A percentile compares a stretch with the other conserved stretches of the same genome.
Evolutionary conservation across 2,329 filamentous ascomycete genomes (phyloP).

Genomic region (Fonsecaea pugnacius): DNA sequence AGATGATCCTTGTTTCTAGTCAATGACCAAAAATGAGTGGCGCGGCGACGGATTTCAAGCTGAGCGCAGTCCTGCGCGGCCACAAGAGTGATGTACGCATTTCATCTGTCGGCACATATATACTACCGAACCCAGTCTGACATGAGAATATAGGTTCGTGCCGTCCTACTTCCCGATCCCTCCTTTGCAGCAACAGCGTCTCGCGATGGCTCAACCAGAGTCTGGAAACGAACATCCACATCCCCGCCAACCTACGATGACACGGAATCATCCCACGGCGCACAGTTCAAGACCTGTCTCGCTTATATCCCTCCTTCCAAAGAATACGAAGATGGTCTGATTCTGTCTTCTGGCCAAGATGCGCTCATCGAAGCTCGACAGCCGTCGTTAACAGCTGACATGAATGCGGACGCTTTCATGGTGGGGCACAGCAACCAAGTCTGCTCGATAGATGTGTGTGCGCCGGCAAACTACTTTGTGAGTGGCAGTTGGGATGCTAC

Average conservation of each 20-base stretch:
- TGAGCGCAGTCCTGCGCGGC: constrained; percentile 84
- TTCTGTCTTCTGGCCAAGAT: constrained; percentile 88
- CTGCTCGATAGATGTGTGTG: constrained; percentile 79
- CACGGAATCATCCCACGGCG: constrained; percentile 76
- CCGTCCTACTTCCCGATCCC: constrained; percentile 75
- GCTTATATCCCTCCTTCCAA: constrained; percentile 73
- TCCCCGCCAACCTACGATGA: constrained; percentile 74
- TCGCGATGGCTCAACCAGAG: constrained; percentile 84
- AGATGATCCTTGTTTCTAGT: constrained; percentile 7
- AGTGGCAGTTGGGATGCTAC: constrained; percentile 94
- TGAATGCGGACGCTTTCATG: constrained; percentile 82
- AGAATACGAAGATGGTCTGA: constrained; percentile 74
- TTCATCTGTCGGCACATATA: constrained; percentile 6
- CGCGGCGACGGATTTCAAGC: constrained; percentile 58
- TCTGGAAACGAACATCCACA: constrained; percentile 74
- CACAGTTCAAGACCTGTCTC: constrained; percentile 85
- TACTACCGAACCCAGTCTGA: constrained; percentile 35
- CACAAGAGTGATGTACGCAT: constrained; percentile 84
- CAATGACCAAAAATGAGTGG: constrained; percentile 23
- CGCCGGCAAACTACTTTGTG: constrained; percentile 73
- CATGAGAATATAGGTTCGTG: constrained; percentile 70
- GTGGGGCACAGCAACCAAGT: constrained; percentile 87
- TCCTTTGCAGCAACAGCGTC: constrained; percentile 81
- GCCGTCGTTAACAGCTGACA: constrained; percentile 66
- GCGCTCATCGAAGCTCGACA: constrained; percentile 88